Base-by-base conservation (phyloP, 1,139 yeast species). In the Hemisphaericaspora xylofermentans region DNA sequence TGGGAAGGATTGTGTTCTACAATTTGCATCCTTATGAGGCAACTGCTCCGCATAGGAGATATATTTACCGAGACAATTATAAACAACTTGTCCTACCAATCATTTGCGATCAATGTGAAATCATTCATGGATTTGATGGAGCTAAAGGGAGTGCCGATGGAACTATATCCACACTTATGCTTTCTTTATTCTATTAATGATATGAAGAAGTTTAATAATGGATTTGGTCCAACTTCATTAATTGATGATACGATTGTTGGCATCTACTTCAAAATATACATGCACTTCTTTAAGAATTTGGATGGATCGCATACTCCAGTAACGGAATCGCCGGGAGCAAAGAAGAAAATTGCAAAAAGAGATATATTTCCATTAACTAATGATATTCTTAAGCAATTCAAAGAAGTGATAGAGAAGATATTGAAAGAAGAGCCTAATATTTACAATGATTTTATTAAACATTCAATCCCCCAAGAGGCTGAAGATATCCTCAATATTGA, bases 161-260 rank as follows among this genome's bases (percentile, higher is more conserved):
- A 52, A 6, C 42, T 66, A 28, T 60, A 65, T 38, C 57, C 68
- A 0, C 53, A 61, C 22, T 51, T 79, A 5, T 69, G 74, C 40
- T 63, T 78, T 33, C 57, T 86, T 18, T 68, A 66, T 47, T 82
- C 81, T 27, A 65, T 82, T 2, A 73, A 76, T 13, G 93, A 84
- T 41, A 71, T 86, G 56, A 75, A 88, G 47, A 78, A 85, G 44
- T 68, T 84, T 57, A 88, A 88, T 45, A 86, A 82, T 54, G 95
- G 95, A 0, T 84, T 82, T 57, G 93, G 91, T 0, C 83, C 95
- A 0, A 85, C 95, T 0, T 84, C 93, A 0, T 66, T 78, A 22
- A 76, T 86, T 30, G 96, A 88, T 56, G 95, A 88, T 51, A 75
- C 88, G 0, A 77, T 80, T 45, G 83, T 84, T 24, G 75, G 84